These are phyloP conservation scores for Sporothrix variecibatus DNA, from an alignment of 2,329 filamentous ascomycete genomes.

Conservation along the genomic window DNA sequence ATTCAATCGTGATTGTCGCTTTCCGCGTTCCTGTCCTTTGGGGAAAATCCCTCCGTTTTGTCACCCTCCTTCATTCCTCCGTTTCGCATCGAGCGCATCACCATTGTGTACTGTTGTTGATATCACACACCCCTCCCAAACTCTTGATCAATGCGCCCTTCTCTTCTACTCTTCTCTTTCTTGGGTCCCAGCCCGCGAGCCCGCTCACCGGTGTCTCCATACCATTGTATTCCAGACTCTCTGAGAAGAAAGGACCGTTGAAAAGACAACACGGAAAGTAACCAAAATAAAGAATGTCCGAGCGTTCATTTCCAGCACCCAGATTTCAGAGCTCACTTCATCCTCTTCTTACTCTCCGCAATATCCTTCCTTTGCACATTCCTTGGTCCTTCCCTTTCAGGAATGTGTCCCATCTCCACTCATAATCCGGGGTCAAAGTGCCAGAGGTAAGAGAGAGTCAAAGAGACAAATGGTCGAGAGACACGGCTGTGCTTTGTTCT, in stretches of 20 bases:
- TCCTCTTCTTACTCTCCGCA: not conserved
- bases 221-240: not conserved
- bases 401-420: not conserved
- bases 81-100: not conserved
- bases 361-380: constrained; percentile 1
- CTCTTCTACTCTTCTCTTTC: not conserved
- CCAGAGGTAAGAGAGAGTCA: not conserved
- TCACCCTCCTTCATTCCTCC: constrained; percentile 4
- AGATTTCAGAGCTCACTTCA: not conserved
- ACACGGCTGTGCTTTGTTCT: not conserved
- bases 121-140: not conserved
- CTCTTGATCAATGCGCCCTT: not conserved
- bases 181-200: not conserved
- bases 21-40: not conserved
- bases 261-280: not conserved
- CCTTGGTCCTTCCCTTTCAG: constrained; percentile 17
- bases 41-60: not conserved
- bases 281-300: not conserved
- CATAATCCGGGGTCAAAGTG: not conserved
- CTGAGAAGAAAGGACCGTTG: not conserved
- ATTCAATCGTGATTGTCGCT: not conserved
- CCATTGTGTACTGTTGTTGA: too few species aligned
- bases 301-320: not conserved
- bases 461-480: not conserved
- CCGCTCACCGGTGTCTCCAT: not conserved